Conservation (phyloP, 2,329 filamentous ascomycete genomes). For the Beauveria pseudobassiana region DNA sequence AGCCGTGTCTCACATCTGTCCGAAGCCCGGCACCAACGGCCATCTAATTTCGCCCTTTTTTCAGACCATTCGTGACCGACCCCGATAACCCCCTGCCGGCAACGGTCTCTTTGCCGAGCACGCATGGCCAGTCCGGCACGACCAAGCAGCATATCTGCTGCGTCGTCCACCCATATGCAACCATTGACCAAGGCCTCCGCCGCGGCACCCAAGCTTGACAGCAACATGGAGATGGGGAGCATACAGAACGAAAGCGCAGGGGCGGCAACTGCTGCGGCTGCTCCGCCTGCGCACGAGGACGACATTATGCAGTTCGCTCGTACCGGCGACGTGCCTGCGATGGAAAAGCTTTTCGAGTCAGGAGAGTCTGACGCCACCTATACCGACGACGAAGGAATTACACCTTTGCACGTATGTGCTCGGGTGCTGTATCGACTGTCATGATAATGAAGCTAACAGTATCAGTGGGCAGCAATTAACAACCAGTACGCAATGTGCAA, state of each 20-base stretch:
- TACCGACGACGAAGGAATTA: slow-evolving; percentile 87
- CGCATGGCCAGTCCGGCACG: slow-evolving; percentile 35
- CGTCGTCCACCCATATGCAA: slow-evolving; percentile 42
- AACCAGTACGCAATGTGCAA: slow-evolving; percentile 97
- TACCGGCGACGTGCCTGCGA: slow-evolving; percentile 74
- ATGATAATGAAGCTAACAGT: slow-evolving; percentile 12
- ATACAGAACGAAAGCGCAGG: slow-evolving; percentile 33
- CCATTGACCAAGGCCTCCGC: slow-evolving; percentile 47
- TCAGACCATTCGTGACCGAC: neutral
- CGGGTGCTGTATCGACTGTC: neutral
- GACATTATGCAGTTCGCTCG: slow-evolving; percentile 96
- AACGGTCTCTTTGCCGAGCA: neutral
- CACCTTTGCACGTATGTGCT: slow-evolving; percentile 75
- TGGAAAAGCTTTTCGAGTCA: slow-evolving; percentile 83
- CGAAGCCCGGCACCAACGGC: neutral
- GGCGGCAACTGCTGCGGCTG: slow-evolving; percentile 18
- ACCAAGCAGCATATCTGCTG: slow-evolving; percentile 26
- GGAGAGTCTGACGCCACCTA: slow-evolving; percentile 77
- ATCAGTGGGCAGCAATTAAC: slow-evolving; percentile 95
- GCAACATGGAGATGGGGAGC: slow-evolving; percentile 48
- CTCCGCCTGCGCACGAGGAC: slow-evolving; percentile 39
- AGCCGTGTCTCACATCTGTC: neutral
- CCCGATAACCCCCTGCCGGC: neutral
- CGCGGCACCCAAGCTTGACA: slow-evolving; percentile 49
- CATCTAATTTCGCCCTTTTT: neutral